Conservation (phyloP, 257 asterid genomes). For the Solanum corneliomulleri region DNA sequence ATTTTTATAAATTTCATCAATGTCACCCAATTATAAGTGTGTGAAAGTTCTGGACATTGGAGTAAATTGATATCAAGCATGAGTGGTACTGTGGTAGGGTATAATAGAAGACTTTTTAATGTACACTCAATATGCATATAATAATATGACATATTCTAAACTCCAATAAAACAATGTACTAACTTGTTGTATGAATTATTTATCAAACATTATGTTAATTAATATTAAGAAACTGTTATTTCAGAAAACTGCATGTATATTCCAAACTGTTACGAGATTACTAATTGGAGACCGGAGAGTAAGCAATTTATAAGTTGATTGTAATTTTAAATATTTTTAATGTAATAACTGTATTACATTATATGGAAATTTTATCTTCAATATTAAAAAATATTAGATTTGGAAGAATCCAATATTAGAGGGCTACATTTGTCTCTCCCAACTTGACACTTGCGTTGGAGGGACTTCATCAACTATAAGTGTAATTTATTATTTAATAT, state of each 20-base stretch:
- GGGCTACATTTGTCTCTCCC: background rate
- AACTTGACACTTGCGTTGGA: background rate
- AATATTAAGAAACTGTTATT: background rate
- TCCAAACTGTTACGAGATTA: background rate
- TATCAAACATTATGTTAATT: background rate
- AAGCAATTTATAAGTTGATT: background rate
- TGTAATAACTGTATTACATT: no score
- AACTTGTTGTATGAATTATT: background rate
- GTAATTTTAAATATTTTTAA: no score
- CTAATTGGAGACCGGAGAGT: background rate
- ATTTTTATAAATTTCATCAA: background rate
- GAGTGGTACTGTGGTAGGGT: background rate
- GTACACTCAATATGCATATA: background rate
- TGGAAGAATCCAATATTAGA: background rate
- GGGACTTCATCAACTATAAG: background rate
- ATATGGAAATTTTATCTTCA: background rate
- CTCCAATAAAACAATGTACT: background rate
- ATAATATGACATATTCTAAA: background rate
- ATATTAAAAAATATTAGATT: background rate
- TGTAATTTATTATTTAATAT: background rate
- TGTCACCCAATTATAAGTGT: background rate
- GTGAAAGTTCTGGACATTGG: background rate
- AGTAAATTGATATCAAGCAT: background rate
- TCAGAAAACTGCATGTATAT: no score
- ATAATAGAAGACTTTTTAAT: background rate